Evolutionary conservation across 345 rosid genomes (phyloP), one percentile per base, ranked within the genome.

Genomic region (Mangifera indica): DNA sequence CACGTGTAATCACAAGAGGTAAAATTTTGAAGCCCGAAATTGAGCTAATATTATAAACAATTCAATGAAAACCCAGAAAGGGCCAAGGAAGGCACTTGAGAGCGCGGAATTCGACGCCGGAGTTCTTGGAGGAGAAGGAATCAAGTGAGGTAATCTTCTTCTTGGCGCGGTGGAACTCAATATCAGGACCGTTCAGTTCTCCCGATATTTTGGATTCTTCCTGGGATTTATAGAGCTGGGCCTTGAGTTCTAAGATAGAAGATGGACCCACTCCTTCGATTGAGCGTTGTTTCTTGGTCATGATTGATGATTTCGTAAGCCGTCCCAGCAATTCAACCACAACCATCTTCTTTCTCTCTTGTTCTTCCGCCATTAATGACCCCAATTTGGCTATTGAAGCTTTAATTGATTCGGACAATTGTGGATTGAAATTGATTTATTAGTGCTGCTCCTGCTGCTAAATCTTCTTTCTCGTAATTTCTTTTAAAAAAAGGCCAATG

Each of bases 251-350:
- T 34, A 95, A 72, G 63, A 92, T 91, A 20, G 99, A 92, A 13
- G 93, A 87, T 40, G 89, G 80, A 24, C 99, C 99, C 0, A 92
- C 97, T 14, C 99, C 99, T 58, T 88, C 93, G 10, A 95, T 95
- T 20, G 90, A 81, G n/a, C 96, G 89, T 76, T 89, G 97, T 73
- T 86, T 92, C 83, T 86, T 92, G 9, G 99, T 98, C 88, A 91
- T 78, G 26, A 95, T 91, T 3, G n/a, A n/a, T n/a, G n/a, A n/a
- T n/a, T n/a, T n/a, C n/a, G n/a, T n/a, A n/a, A n/a, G n/a, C n/a
- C n/a, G n/a, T n/a, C n/a, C n/a, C n/a, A n/a, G n/a, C n/a, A n/a
- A n/a, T n/a, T n/a, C n/a, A n/a, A n/a, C n/a, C n/a, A n/a, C n/a
- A n/a, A n/a, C n/a, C n/a, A n/a, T n/a, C n/a, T n/a, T n/a, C n/a